phyloP scores from a whole-genome alignment of 2,329 filamentous ascomycete genomes.

The Diaporthe velutina region DNA sequence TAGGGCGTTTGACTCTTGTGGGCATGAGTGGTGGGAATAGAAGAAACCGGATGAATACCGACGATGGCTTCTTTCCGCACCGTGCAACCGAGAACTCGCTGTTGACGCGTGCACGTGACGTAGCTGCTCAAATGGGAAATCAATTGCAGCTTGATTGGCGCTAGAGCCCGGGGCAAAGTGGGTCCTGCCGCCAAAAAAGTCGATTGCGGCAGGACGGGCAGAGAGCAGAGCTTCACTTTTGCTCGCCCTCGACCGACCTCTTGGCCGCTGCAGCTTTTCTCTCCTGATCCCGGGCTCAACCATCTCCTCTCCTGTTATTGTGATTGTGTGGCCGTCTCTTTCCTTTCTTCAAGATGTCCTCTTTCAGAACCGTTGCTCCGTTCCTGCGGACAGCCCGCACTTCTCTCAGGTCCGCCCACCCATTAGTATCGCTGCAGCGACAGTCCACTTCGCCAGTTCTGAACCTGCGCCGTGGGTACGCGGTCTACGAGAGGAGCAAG shows the following conservation, averaged over 20 bases:
- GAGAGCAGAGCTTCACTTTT: conserved; percentile 27
- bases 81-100: not conserved
- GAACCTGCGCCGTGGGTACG: conserved; percentile 75
- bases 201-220: conserved; percentile 31
- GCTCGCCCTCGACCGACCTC: conserved; percentile 27
- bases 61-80: conserved; percentile 7
- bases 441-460: conserved; percentile 74
- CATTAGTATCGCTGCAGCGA: conserved; percentile 82
- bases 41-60: not conserved
- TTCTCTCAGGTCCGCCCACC: conserved; percentile 76
- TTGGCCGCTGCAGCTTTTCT: conserved; percentile 29
- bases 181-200: conserved; percentile 40
- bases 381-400: conserved; percentile 86
- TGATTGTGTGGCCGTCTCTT: conserved; percentile 45
- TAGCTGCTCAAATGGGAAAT: conserved; percentile 7
- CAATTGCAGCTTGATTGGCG: conserved; percentile 40
- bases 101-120: conserved; percentile 27
- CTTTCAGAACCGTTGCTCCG: conserved; percentile 82
- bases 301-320: conserved; percentile 37
- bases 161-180: conserved; percentile 7
- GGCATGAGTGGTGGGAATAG: not conserved
- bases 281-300: conserved; percentile 29
- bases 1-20: not conserved
- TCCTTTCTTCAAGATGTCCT: conserved; percentile 75
- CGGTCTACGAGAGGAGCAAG: conserved; percentile 88